Evolutionary conservation across 1,139 yeast species (phyloP).

Genomic region (Diutina sp.): DNA sequence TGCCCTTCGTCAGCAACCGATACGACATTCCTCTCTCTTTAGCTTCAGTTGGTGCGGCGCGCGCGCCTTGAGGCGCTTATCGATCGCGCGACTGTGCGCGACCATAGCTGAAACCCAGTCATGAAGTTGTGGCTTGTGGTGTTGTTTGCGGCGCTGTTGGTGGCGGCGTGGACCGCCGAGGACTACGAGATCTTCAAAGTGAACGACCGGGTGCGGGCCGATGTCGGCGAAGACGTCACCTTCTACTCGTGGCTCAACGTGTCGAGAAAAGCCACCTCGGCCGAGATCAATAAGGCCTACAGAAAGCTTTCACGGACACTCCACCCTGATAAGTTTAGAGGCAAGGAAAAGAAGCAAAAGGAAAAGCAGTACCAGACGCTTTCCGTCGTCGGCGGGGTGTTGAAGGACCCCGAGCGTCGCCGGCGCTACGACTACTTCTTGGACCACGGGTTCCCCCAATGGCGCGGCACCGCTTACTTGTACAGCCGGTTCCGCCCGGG

Average conservation of each 20-base stretch:
- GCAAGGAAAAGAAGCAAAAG: slow-evolving; percentile 29
- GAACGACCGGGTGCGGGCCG: slow-evolving; percentile 50
- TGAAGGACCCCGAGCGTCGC: slow-evolving; percentile 47
- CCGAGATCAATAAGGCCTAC: slow-evolving; percentile 65
- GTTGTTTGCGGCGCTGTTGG: slow-evolving; percentile 3
- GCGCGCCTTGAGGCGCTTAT: background rate
- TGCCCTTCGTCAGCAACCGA: slow-evolving; percentile 21
- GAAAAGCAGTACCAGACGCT: slow-evolving; percentile 61
- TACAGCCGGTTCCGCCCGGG: slow-evolving; percentile 52
- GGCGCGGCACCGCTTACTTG: slow-evolving; percentile 43
- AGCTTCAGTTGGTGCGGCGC: background rate
- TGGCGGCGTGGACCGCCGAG: slow-evolving; percentile 31
- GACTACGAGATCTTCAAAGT: slow-evolving; percentile 77
- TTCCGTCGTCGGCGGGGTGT: slow-evolving; percentile 61
- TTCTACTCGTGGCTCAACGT: slow-evolving; percentile 62
- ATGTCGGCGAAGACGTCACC: slow-evolving; percentile 48
- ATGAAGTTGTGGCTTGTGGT: background rate
- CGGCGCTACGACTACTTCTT: slow-evolving; percentile 80
- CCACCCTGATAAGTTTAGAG: slow-evolving; percentile 71
- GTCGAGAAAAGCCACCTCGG: slow-evolving; percentile 33
- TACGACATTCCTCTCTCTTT: slow-evolving; percentile 11
- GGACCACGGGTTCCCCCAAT: slow-evolving; percentile 76
- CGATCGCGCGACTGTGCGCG: background rate
- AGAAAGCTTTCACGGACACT: slow-evolving; percentile 55
- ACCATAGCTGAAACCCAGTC: background rate